Evolutionary conservation across 129 eudicot species (phyloP).

Genomic region (Solidago caesia): DNA sequence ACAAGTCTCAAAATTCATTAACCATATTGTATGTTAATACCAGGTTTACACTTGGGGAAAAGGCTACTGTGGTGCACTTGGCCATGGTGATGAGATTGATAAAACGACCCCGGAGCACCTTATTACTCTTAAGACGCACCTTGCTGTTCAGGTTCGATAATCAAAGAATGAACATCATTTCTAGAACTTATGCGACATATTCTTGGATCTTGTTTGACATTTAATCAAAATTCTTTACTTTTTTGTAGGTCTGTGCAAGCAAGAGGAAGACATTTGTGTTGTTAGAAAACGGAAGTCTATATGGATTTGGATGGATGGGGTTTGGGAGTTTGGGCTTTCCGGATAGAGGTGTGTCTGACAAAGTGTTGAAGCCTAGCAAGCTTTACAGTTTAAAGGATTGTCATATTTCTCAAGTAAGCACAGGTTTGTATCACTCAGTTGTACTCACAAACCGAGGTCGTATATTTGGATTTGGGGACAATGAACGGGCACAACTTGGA

Average conservation of each 20-base stretch:
- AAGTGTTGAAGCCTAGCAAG: conserved; percentile 61
- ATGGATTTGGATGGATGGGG: conserved; percentile 97
- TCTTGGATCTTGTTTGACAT: background rate
- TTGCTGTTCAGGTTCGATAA: conserved; percentile 74
- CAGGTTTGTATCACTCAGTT: conserved; percentile 88
- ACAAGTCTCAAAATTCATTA: background rate
- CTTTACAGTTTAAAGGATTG: conserved; percentile 64
- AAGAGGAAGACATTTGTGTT: conserved; percentile 89
- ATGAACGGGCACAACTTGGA: conserved; percentile 89
- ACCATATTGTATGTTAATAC: background rate
- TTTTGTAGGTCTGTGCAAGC: conserved; percentile 80
- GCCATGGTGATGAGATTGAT: conserved; percentile 93
- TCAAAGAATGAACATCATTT: background rate
- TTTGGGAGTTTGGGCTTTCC: conserved; percentile 97
- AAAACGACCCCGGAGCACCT: conserved; percentile 66
- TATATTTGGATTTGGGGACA: conserved; percentile 95
- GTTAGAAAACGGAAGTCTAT: conserved; percentile 64
- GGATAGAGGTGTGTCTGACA: conserved; percentile 68
- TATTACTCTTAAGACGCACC: conserved; percentile 52
- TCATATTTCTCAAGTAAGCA: conserved; percentile 81
- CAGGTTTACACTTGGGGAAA: conserved; percentile 99
- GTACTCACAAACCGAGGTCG: conserved; percentile 63
- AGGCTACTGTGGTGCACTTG: conserved; percentile 98
- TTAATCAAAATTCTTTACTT: no score
- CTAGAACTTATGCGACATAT: background rate